A percentile compares a stretch with the other conserved stretches of the same genome.
Evolutionary conservation across 306 rosid genomes (phyloP).

Genomic region (Castanea crenata): DNA sequence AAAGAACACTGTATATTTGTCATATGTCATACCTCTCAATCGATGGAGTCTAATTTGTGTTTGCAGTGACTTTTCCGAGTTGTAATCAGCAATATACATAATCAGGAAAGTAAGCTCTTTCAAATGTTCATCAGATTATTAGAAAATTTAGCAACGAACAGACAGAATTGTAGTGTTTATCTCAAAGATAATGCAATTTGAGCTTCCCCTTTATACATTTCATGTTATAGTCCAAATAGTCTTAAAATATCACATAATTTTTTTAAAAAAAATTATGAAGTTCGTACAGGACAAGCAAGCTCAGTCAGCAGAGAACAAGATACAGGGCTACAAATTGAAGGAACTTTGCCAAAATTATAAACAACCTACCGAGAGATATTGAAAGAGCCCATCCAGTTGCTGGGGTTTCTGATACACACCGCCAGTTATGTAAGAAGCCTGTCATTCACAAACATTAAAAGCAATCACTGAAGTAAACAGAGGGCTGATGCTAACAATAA

Average conservation of each 20-base stretch:
- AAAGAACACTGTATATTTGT: no score
- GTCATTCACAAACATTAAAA: constrained; percentile 29
- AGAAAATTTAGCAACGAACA: neutral
- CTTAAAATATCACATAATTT: neutral
- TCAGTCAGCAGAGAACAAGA: neutral
- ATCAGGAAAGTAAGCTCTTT: neutral
- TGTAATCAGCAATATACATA: neutral
- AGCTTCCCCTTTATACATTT: neutral
- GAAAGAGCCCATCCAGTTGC: constrained; percentile 81
- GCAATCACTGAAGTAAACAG: constrained; percentile 21
- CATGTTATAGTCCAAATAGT: neutral
- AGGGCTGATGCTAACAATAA: constrained; percentile 7
- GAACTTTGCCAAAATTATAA: neutral
- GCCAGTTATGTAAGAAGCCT: constrained; percentile 93
- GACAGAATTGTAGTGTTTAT: neutral
- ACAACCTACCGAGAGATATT: constrained; percentile 77
- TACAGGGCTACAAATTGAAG: neutral
- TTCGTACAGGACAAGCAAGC: neutral
- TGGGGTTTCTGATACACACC: constrained; percentile 95
- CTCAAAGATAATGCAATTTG: neutral
- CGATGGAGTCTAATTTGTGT: neutral
- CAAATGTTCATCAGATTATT: neutral
- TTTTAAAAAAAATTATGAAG: constrained; percentile 3
- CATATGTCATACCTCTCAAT: no score
- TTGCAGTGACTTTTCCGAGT: neutral